Evolutionary conservation across 83 land plant genomes (phyloP).

Genomic region (Thuja plicata): DNA sequence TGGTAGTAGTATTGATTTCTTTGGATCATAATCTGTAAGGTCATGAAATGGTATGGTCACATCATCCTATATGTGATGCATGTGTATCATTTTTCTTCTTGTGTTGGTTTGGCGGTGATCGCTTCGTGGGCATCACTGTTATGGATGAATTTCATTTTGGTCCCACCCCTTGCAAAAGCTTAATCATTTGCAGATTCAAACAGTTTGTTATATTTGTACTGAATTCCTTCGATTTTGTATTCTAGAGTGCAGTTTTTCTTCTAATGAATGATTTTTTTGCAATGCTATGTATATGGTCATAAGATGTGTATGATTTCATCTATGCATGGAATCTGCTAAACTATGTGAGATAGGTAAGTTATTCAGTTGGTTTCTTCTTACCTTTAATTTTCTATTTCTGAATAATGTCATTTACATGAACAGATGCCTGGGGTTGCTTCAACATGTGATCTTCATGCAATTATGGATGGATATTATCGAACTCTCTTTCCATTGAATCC

Average conservation of each 20-base stretch:
- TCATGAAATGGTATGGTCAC: not conserved
- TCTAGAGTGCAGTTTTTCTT: not conserved
- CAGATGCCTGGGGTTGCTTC: conserved; percentile 91
- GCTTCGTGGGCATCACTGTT: not conserved
- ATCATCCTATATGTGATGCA: not conserved
- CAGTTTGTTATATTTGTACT: not conserved
- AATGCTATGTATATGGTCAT: not conserved
- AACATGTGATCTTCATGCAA: conserved; percentile 80
- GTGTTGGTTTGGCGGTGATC: not conserved
- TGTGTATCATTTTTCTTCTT: not conserved
- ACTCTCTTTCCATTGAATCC: conserved; percentile 93
- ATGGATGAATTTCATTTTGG: conserved; percentile 4
- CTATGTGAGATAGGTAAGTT: not conserved
- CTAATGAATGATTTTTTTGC: not conserved
- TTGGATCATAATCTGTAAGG: not conserved
- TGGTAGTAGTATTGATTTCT: not conserved
- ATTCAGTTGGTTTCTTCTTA: conserved; percentile 1
- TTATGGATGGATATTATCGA: conserved; percentile 87
- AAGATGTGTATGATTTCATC: not conserved
- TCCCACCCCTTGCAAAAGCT: not conserved
- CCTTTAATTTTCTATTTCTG: not conserved
- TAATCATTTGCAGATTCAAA: not conserved
- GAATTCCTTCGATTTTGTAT: not conserved
- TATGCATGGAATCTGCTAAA: conserved; percentile 6
- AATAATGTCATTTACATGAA: not conserved